Evolutionary conservation across 2,329 filamentous ascomycete genomes (phyloP).

Genomic region (Amauroascus verrucosus): DNA sequence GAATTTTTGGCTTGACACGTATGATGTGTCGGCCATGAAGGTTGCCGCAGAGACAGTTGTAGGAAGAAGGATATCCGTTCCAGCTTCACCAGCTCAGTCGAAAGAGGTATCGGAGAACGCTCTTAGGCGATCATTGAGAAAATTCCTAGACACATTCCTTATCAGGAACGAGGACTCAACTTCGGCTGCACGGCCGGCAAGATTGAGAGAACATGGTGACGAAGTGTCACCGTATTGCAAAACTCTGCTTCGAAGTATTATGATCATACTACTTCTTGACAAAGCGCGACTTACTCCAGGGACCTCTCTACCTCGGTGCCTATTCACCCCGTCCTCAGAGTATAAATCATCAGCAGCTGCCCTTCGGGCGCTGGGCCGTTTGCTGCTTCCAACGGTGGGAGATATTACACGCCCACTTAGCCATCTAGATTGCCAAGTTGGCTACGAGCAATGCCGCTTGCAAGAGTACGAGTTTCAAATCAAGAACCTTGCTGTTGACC

Average conservation of each 20-base stretch:
- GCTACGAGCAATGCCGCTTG: constrained; percentile 46
- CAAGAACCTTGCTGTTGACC: constrained; percentile 51
- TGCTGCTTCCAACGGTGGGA: constrained; percentile 50
- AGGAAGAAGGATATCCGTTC: constrained; percentile 41
- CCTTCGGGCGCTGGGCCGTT: constrained; percentile 41
- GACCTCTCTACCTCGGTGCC: constrained; percentile 28
- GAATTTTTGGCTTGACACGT: constrained; percentile 49
- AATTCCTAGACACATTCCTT: constrained; percentile 48
- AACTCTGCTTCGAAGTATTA: constrained; percentile 48
- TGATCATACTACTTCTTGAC: constrained; percentile 52
- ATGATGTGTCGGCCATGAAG: constrained; percentile 42
- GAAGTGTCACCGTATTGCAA: constrained; percentile 44
- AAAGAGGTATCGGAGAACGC: constrained; percentile 18
- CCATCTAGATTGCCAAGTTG: constrained; percentile 48
- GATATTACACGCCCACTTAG: constrained; percentile 46
- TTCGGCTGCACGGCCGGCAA: constrained; percentile 13
- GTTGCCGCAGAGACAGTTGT: constrained; percentile 49
- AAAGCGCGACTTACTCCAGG: constrained; percentile 37
- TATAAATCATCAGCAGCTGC: constrained; percentile 49
- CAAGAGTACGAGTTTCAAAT: constrained; percentile 51
- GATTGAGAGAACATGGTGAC: constrained; percentile 32
- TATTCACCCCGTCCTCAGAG: constrained; percentile 44
- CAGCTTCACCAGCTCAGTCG: constrained; percentile 9
- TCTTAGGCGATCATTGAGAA: constrained; percentile 38
- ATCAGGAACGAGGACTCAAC: constrained; percentile 46